Evolutionary conservation across 345 rosid genomes (phyloP), one percentile per base, ranked within the genome.

Genomic region (Bruguiera sexangula): DNA sequence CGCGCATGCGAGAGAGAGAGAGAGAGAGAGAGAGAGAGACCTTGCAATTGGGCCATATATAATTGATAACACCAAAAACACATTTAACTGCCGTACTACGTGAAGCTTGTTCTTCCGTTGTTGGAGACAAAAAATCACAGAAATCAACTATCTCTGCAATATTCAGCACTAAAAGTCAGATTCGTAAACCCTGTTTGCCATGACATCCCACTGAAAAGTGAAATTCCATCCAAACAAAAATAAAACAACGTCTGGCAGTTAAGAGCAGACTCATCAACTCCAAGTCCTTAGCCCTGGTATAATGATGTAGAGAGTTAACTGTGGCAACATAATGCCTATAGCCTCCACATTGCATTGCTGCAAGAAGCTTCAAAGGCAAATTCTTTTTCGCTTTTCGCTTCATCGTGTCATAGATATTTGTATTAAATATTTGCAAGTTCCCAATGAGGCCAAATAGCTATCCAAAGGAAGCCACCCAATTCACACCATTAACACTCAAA

Each of bases 31-130:
- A 31, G n/a, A 8, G 6, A 20, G 60, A 13, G 67, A 87, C 98
- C 88, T 80, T 82, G 84, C 93, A 87, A 70, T 73, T 70, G n/a
- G 97, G 95, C 97, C 98, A 94, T 78, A 91, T 91, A 79, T 91
- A 91, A 60, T 75, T 87, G 55, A 94, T 89, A 66, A 88, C 90
- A 75, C 81, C 82, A 72, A 74, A 78, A 13, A 94, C 97, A 75
- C 75, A 66, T 30, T 83, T 75, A 20, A 89, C 81, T 20, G 98
- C 96, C 32, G 74, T 74, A 69, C 71, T 77, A 10, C 97, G 90
- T 52, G 82, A 76, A 4, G 88, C 84, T 79, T 79, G 78, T 62
- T 94, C 98, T 66, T 90, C 96, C 0, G 58, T 84, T 36, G 98
- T 91, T 59, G 98, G 96, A 62, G 92, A 84, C 15, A 91, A 75